A percentile compares a stretch with the other conserved stretches of the same genome.
phyloP scores from a whole-genome alignment of 129 eudicot genomes.

The Chrysanthemum lavandulifolium region DNA sequence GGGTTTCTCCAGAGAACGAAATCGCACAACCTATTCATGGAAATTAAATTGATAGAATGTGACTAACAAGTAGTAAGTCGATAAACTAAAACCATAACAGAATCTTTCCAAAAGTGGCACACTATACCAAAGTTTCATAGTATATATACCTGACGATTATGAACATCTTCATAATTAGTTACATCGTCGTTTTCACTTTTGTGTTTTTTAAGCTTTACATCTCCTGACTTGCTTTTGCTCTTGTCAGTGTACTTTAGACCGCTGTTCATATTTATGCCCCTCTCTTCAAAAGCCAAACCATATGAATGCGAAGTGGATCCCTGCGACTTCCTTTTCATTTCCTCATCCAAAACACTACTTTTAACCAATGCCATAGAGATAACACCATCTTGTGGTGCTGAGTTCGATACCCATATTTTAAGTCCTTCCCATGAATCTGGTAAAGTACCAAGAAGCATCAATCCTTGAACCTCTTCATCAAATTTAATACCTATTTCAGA shows the following conservation, averaged over 20 bases:
- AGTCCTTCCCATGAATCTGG: not conserved
- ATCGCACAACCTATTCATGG: conserved; percentile 53
- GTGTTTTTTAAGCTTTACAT: no score
- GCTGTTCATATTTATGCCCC: no score
- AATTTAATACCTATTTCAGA: not conserved
- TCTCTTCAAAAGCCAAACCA: no score
- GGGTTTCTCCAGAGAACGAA: conserved; percentile 74
- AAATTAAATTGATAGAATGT: not conserved
- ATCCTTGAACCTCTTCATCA: conserved; percentile 2
- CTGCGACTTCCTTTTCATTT: not conserved
- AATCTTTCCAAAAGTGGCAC: not conserved
- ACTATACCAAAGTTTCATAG: not conserved
- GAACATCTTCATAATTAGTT: conserved; percentile 58
- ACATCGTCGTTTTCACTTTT: no score
- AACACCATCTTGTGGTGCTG: not conserved
- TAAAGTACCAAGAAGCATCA: not conserved
- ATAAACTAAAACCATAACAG: no score
- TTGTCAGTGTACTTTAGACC: no score
- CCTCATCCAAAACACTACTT: not conserved
- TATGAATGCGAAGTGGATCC: no score
- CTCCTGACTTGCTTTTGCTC: no score
- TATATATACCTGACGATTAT: conserved; percentile 77
- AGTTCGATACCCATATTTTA: not conserved
- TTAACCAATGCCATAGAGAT: not conserved
- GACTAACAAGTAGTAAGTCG: no score